Conservation (phyloP, 1,284 basidiomycete genomes). For the Phylloporus gajari region DNA sequence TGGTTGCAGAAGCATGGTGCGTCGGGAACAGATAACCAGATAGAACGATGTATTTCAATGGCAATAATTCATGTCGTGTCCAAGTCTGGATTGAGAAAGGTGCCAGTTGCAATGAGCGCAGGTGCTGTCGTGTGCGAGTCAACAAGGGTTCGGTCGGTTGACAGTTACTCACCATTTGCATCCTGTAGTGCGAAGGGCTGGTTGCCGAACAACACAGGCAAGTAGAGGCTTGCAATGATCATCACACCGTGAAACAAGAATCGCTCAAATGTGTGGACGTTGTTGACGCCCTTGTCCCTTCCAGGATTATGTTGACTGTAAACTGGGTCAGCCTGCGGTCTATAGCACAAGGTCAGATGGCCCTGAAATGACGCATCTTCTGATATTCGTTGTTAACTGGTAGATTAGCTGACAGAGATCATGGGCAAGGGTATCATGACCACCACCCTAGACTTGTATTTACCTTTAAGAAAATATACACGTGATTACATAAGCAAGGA, state of each 20-base stretch:
- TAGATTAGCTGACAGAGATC: no score
- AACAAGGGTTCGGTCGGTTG: neutral
- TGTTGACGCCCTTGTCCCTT: constrained; percentile 91
- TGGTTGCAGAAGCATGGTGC: constrained; percentile 96
- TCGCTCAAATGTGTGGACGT: constrained; percentile 98
- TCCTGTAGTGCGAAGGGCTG: constrained; percentile 78
- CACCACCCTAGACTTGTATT: no score
- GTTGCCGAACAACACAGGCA: constrained; percentile 90
- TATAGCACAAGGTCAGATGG: constrained; percentile 88
- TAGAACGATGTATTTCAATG: constrained; percentile 91
- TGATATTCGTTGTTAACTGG: no score
- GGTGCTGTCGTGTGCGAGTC: constrained; percentile 61
- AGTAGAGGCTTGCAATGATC: constrained; percentile 87
- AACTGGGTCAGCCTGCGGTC: constrained; percentile 89
- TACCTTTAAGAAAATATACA: no score
- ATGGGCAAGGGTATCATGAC: no score
- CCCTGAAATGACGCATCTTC: constrained; percentile 67
- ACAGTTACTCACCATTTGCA: constrained; percentile 61
- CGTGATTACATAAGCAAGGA: no score
- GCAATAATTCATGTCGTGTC: constrained; percentile 92
- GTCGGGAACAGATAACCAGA: constrained; percentile 98
- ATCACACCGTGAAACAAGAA: constrained; percentile 88
- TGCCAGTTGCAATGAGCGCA: constrained; percentile 90
- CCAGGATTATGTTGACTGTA: constrained; percentile 94
- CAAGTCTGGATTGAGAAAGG: constrained; percentile 88